Conservation (phyloP, 2,329 filamentous ascomycete genomes). For the Cladosporium cucumerinum region DNA sequence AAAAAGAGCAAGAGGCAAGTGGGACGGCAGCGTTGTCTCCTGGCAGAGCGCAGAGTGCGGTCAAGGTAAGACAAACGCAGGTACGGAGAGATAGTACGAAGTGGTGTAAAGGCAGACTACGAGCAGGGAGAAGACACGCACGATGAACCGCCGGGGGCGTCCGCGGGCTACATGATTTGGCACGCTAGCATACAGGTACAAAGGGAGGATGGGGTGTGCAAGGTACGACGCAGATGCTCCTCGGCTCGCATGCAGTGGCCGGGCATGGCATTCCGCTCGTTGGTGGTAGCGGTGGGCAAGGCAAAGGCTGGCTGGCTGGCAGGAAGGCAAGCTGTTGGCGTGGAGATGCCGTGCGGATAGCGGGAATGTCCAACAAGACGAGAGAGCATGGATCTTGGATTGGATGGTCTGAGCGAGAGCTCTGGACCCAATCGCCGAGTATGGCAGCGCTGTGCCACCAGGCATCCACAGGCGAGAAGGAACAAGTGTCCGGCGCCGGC, state of each 20-base stretch:
- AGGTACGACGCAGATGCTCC: conserved; percentile 14
- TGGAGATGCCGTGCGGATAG: conserved; percentile 16
- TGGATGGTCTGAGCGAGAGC: conserved; percentile 12
- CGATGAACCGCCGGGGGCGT: conserved; percentile 1
- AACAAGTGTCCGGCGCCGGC: conserved; percentile 13
- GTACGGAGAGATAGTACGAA: conserved; percentile 10
- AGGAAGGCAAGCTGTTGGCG: conserved; percentile 12
- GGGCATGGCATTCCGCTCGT: conserved; percentile 16
- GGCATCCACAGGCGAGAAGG: conserved; percentile 13
- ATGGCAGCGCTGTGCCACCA: conserved; percentile 10
- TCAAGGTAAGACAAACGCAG: conserved; percentile 17
- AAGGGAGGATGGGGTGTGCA: conserved; percentile 13
- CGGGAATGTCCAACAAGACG: conserved; percentile 7
- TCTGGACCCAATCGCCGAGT: conserved; percentile 7
- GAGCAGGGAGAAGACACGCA: conserved; percentile 11
- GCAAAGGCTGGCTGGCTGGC: conserved; percentile 9
- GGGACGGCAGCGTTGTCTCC: conserved; percentile 10
- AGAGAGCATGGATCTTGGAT: neutral
- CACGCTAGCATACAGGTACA: conserved; percentile 12
- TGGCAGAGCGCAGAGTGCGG: conserved; percentile 9
- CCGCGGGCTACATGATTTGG: conserved; percentile 13
- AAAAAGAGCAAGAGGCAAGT: neutral
- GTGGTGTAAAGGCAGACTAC: neutral
- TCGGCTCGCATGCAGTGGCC: conserved; percentile 16
- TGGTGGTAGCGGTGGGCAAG: conserved; percentile 13